Base-by-base conservation (phyloP, 116 monocot species). In the Thalassia testudinum region DNA sequence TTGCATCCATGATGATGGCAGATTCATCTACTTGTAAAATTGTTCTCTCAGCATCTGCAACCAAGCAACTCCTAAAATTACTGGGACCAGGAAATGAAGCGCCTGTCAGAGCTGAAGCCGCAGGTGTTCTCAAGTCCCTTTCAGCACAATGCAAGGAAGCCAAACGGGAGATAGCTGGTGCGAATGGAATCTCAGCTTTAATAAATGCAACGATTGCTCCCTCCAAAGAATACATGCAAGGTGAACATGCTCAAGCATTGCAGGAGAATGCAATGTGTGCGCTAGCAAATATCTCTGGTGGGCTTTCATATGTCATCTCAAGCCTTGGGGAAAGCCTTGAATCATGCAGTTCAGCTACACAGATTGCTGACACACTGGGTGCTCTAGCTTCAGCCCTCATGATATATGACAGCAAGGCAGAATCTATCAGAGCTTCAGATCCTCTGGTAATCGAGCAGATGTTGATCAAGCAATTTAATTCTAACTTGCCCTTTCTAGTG, bases 211-310 rank as follows among this genome's bases (percentile, higher is more conserved):
- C 89, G 13, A 97, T 97, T 52, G 97, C 97, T 65, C 97, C 97
- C 47, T 97, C 97, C 52, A 97, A 97, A 64, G 97, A 97, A 67
- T 97, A 82, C 65, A 97, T 97, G 97, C 81, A 89, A 75, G 97
- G 97, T 13, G 97, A 97, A 66, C 70, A 85, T 55, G 97, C 85
- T 21, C 89, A 97, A 66, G 76, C 82, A 55, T 69, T 97, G 67
- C 97, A 97, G 43, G 97, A 97, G 53, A 97, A 89, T 72, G 85
- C 97, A 56, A 97, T 97, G 97, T 74, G 89, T 65, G 97, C 97
- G 23, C 57, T 97, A 54, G 97, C 97, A 45, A 97, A 89, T 73
- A 97, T 97, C 62, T 97, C 97, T 40, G 97, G 97, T 34, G 97
- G 97, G 23, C 64, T 97, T 18, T 89, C 97, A n/a, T 97, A 74